phyloP scores from a whole-genome alignment of 2,329 filamentous ascomycete species.

The Fusarium sp. region DNA sequence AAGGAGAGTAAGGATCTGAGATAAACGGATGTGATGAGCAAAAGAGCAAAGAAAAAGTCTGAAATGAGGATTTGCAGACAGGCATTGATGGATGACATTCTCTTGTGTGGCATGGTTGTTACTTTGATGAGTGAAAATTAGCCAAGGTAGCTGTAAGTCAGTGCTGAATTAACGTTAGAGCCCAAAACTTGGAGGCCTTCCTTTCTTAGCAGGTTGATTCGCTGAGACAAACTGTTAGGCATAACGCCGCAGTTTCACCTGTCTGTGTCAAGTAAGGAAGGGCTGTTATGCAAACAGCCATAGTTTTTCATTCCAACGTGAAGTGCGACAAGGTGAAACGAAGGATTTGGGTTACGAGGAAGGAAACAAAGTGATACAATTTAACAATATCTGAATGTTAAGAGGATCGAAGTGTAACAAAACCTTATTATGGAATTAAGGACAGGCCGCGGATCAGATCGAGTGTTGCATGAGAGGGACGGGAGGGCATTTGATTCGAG shows the following conservation, averaged over 20 bases:
- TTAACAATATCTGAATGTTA: neutral
- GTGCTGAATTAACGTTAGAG: neutral
- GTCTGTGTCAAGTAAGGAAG: neutral
- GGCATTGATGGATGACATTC: neutral
- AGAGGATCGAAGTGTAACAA: neutral
- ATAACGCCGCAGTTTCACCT: conserved; percentile 12
- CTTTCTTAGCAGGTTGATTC: neutral
- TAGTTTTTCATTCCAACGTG: too few species aligned
- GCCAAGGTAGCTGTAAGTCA: neutral
- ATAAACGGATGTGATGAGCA: conserved; percentile 22
- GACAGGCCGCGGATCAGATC: conserved; percentile 13
- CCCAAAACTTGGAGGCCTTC: neutral
- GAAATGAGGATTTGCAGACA: conserved; percentile 32
- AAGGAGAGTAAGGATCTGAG: conserved; percentile 18
- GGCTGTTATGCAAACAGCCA: conserved; percentile 19
- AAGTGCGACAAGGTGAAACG: conserved; percentile 34
- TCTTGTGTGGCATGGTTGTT: neutral
- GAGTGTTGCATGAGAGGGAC: conserved; percentile 32
- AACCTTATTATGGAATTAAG: conserved; percentile 4
- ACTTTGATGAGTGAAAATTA: neutral
- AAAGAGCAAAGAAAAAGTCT: conserved; percentile 4
- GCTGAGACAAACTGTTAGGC: neutral
- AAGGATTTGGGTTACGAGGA: conserved; percentile 15
- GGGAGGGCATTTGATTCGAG: conserved; percentile 36
- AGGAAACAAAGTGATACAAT: conserved; percentile 15